Conservation (phyloP, 2,329 filamentous ascomycete genomes). For the Ascochyta pisi region DNA sequence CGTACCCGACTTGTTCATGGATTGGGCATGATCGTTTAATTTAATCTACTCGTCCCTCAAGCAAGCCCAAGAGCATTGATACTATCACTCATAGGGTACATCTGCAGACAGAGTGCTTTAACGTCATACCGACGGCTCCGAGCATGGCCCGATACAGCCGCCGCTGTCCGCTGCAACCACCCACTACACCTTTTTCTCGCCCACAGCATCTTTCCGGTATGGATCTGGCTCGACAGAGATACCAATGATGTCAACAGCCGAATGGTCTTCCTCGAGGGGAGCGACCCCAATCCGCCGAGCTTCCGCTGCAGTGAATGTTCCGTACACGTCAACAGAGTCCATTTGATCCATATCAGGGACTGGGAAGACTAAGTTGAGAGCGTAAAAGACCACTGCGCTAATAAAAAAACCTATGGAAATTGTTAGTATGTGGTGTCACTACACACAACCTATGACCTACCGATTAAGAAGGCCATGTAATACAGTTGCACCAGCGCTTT, state of each 20-base stretch:
- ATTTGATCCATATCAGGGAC: conserved; percentile 51
- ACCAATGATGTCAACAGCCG: conserved; percentile 3
- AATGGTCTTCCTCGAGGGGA: conserved; percentile 29
- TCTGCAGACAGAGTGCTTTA: background rate
- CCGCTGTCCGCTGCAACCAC: background rate
- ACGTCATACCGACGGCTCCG: background rate
- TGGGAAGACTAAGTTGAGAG: conserved; percentile 51
- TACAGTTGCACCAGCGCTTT: conserved; percentile 54
- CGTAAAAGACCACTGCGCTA: conserved; percentile 43
- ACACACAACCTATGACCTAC: conserved; percentile 27
- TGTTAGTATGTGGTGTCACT: conserved; percentile 1
- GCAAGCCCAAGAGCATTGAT: background rate
- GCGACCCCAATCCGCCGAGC: conserved; percentile 51
- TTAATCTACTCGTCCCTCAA: background rate
- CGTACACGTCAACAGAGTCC: conserved; percentile 55
- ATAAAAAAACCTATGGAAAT: conserved; percentile 49
- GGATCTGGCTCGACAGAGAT: background rate
- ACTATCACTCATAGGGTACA: background rate
- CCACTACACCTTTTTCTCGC: conserved; percentile 11
- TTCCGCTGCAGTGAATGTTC: conserved; percentile 55
- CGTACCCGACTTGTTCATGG: background rate
- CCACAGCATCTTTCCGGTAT: background rate
- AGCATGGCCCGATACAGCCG: background rate
- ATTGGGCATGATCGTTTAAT: background rate
- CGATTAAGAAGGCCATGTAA: conserved; percentile 57